Conservation (phyloP, 805 yeast species). For the Ogataea dorogensis region DNA sequence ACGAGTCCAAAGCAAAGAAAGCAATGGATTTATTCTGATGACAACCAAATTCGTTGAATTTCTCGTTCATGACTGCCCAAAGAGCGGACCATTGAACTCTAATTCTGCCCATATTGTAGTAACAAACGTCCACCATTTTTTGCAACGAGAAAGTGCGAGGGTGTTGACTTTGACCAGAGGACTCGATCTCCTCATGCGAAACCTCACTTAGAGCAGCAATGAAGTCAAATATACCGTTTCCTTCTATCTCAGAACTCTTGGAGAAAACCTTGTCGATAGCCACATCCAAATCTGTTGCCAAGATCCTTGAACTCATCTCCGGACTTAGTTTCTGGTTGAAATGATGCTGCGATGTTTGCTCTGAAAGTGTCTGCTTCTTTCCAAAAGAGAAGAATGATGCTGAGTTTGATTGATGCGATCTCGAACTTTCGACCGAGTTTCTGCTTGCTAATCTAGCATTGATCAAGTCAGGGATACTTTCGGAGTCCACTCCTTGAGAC, state of each 20-base stretch:
- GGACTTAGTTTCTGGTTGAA: slow-evolving; percentile 66
- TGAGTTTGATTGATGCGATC: slow-evolving; percentile 37
- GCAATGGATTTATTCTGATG: slow-evolving; percentile 74
- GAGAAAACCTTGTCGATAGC: slow-evolving; percentile 86
- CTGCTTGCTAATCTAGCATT: slow-evolving; percentile 67
- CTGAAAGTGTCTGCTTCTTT: slow-evolving; percentile 53
- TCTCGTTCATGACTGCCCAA: slow-evolving; percentile 91
- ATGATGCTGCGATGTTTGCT: slow-evolving; percentile 66
- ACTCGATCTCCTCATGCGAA: slow-evolving; percentile 85
- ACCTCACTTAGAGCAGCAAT: slow-evolving; percentile 85
- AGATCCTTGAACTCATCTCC: slow-evolving; percentile 54
- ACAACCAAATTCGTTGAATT: slow-evolving; percentile 82
- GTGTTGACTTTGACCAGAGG: slow-evolving; percentile 74
- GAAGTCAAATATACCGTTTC: slow-evolving; percentile 82
- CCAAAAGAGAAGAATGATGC: slow-evolving; percentile 57
- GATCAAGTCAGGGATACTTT: slow-evolving; percentile 79
- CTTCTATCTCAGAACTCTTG: slow-evolving; percentile 73
- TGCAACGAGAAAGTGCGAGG: slow-evolving; percentile 93
- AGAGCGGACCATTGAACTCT: slow-evolving; percentile 94
- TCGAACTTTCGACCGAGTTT: slow-evolving; percentile 51
- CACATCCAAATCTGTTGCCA: slow-evolving; percentile 69
- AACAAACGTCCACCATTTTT: slow-evolving; percentile 95
- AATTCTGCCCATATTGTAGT: slow-evolving; percentile 95
- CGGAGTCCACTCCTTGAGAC: slow-evolving; percentile 83
- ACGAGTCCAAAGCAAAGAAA: slow-evolving; percentile 88